Evolutionary conservation across 192 early-diverging fungal genomes (phyloP).

Genomic region (Phycomyces nitens): DNA sequence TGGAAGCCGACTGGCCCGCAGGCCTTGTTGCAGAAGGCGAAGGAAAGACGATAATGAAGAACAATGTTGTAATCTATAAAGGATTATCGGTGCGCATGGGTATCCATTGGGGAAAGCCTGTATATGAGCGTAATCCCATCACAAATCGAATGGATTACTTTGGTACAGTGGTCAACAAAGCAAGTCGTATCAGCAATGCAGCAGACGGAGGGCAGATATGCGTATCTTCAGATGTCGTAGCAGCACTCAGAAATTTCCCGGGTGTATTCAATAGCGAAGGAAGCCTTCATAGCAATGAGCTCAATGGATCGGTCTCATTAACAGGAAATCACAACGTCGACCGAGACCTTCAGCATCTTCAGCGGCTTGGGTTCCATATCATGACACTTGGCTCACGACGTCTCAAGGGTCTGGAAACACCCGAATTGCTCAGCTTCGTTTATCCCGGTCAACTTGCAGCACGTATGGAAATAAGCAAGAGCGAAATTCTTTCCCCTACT

Average conservation of each 20-base stretch:
- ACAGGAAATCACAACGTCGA: conserved; percentile 10
- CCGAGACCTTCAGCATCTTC: conserved; percentile 38
- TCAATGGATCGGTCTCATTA: conserved; percentile 9
- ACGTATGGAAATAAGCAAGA: conserved; percentile 40
- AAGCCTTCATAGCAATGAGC: background rate
- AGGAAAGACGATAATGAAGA: conserved; percentile 68
- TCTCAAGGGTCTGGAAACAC: conserved; percentile 87
- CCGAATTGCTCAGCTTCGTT: conserved; percentile 80
- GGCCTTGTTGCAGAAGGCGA: conserved; percentile 77
- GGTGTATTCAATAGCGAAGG: conserved; percentile 16
- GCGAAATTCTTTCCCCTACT: conserved; percentile 28
- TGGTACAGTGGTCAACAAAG: conserved; percentile 90
- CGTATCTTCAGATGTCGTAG: conserved; percentile 73
- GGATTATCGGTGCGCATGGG: conserved; percentile 93
- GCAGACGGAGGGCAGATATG: conserved; percentile 91
- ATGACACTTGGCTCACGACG: conserved; percentile 77
- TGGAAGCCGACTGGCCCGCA: conserved; percentile 83
- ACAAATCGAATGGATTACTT: conserved; percentile 95
- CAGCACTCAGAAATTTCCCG: conserved; percentile 27
- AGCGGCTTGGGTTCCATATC: conserved; percentile 61
- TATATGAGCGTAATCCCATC: conserved; percentile 84
- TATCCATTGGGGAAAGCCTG: conserved; percentile 86
- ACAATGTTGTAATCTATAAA: conserved; percentile 68
- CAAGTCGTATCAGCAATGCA: conserved; percentile 74
- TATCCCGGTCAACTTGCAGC: conserved; percentile 49